Percentiles rank a stretch among this genome's conserved stretches.
These are phyloP conservation scores for Candida hispaniensis DNA, from an alignment of 805 yeast genomes.

Conservation along the genomic window DNA sequence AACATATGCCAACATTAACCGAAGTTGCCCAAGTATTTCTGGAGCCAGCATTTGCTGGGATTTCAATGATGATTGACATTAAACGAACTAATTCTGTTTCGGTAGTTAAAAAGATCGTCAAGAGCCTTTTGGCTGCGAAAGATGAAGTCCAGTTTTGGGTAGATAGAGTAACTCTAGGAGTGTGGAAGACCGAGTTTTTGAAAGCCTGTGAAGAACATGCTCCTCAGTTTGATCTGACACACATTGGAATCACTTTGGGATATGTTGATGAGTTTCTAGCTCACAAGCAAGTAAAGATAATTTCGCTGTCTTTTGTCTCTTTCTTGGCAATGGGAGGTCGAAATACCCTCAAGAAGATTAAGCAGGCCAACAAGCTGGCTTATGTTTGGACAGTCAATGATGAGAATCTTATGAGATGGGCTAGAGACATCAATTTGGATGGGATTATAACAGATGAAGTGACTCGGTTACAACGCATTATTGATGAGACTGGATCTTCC, in stretches of 20 bases:
- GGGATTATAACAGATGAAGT: conserved; percentile 36
- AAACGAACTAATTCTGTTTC: conserved; percentile 38
- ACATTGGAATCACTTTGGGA: conserved; percentile 32
- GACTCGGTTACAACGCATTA: conserved; percentile 23
- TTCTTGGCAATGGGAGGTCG: conserved; percentile 37
- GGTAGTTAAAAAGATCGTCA: conserved; percentile 34
- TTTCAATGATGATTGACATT: conserved; percentile 41
- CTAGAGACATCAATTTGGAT: conserved; percentile 29
- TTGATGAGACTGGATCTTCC: too few relatives aligned
- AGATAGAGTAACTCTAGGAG: conserved; percentile 38
- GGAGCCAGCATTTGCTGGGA: conserved; percentile 24
- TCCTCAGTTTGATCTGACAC: conserved; percentile 29
- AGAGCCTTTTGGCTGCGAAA: conserved; percentile 30
- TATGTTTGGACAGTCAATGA: conserved; percentile 47
- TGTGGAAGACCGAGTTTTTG: conserved; percentile 42
- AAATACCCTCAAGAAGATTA: conserved; percentile 28
- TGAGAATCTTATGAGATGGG: conserved; percentile 31
- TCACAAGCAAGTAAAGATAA: conserved; percentile 45
- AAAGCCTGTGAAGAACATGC: conserved; percentile 33
- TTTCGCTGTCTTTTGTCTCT: conserved; percentile 38
- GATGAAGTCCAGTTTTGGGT: conserved; percentile 39
- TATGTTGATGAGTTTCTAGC: conserved; percentile 29
- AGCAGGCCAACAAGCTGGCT: conserved; percentile 29
- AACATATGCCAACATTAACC: conserved; percentile 34
- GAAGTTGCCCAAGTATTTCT: conserved; percentile 35